Percentiles rank a stretch among this genome's conserved stretches.
Conservation (phyloP, 257 asterid species). For the Pogostemon cablin region DNA sequence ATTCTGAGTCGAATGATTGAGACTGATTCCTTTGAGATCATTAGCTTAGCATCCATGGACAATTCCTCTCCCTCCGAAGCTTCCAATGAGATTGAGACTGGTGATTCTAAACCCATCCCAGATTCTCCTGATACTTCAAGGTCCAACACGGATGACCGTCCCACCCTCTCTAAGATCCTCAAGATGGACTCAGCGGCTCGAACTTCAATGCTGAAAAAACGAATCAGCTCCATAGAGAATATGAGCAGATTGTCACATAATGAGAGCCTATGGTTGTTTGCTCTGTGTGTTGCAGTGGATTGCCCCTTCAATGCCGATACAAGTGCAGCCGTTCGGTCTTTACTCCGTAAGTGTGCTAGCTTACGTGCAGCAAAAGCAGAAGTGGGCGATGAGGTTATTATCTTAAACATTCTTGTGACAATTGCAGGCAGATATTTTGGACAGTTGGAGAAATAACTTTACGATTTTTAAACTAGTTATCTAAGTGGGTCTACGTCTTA, state of each 20-base stretch:
- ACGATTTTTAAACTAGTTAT: neutral
- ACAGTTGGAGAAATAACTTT: constrained; percentile 56
- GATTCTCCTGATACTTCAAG: constrained; percentile 28
- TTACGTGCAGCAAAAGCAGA: constrained; percentile 70
- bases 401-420: constrained; percentile 70
- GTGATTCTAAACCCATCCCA: constrained; percentile 26
- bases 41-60: constrained; percentile 34
- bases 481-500: neutral
- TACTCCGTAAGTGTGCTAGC: constrained; percentile 78
- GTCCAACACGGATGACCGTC: constrained; percentile 36
- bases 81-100: constrained; percentile 29
- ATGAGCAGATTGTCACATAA: constrained; percentile 43
- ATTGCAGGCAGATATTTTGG: constrained; percentile 86
- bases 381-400: constrained; percentile 66
- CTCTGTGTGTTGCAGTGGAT: constrained; percentile 78
- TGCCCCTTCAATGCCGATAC: constrained; percentile 75
- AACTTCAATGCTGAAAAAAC: constrained; percentile 62
- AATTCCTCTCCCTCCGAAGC: constrained; percentile 38
- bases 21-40: constrained; percentile 37
- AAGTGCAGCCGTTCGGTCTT: constrained; percentile 76
- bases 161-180: constrained; percentile 60
- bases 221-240: constrained; percentile 51
- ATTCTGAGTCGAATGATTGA: constrained; percentile 42
- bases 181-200: constrained; percentile 75
- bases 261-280: constrained; percentile 77